Conservation (phyloP, 164 flowering plant genomes). For the Hamamelis virginiana region DNA sequence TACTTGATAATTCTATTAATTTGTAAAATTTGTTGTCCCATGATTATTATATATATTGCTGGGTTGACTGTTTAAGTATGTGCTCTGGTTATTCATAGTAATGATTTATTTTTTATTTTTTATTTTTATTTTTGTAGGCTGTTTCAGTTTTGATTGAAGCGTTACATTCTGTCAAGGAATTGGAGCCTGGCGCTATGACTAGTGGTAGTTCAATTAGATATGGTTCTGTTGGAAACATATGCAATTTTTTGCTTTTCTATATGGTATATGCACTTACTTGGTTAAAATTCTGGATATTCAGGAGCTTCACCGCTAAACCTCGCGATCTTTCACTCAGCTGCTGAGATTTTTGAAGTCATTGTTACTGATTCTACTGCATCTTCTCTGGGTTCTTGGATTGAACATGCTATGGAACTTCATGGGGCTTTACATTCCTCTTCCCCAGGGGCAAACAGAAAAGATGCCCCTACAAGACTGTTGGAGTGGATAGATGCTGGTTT, state of each 20-base stretch:
- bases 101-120: not conserved
- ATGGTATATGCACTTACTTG: constrained; percentile 10
- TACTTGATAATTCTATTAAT: no score
- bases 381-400: constrained; percentile 85
- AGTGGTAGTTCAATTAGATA: constrained; percentile 36
- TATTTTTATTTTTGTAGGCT: constrained; percentile 53
- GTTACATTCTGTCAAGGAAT: constrained; percentile 68
- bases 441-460: constrained; percentile 90
- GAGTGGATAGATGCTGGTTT: constrained; percentile 98
- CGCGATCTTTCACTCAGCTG: constrained; percentile 89
- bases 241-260: constrained; percentile 5
- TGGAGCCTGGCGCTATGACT: constrained; percentile 44
- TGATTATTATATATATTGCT: no score
- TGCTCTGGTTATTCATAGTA: not conserved
- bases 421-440: constrained; percentile 85
- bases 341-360: constrained; percentile 89
- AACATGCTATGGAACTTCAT: constrained; percentile 82
- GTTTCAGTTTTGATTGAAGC: constrained; percentile 68
- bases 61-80: no score
- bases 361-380: constrained; percentile 85
- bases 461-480: constrained; percentile 90
- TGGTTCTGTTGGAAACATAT: constrained; percentile 5
- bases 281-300: constrained; percentile 31
- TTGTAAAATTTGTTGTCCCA: not conserved
- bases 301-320: constrained; percentile 75